Conservation (phyloP, 352 stramenopile genomes). For the Aphanomyces cochlioides region DNA sequence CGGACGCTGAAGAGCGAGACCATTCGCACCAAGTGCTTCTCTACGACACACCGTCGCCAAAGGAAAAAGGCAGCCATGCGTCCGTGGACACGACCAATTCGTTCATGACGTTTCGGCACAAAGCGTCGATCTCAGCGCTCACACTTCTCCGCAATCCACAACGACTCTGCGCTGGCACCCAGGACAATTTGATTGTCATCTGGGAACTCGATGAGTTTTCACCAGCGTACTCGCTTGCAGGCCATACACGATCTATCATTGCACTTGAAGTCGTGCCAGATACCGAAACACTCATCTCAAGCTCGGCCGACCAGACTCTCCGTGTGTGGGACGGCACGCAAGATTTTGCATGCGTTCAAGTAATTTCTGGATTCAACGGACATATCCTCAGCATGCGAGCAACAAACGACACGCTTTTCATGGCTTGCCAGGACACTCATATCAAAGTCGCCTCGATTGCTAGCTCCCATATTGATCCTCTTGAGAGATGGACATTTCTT, state of each 20-base stretch:
- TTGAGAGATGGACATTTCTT: constrained; percentile 9
- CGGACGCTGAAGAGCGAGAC: constrained; percentile 21
- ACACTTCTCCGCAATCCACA: constrained; percentile 4
- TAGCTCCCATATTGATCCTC: neutral
- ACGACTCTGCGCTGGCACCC: constrained; percentile 24
- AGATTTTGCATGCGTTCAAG: constrained; percentile 19
- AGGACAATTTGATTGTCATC: constrained; percentile 27
- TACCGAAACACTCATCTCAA: constrained; percentile 17
- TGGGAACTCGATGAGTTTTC: constrained; percentile 29
- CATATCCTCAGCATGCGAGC: constrained; percentile 19
- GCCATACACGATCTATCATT: constrained; percentile 21
- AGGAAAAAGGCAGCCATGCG: neutral
- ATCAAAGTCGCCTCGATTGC: constrained; percentile 17
- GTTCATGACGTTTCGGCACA: constrained; percentile 28
- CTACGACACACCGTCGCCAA: constrained; percentile 20
- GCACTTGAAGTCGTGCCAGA: constrained; percentile 18
- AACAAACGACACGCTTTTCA: constrained; percentile 28
- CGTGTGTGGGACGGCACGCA: constrained; percentile 21
- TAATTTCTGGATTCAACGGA: constrained; percentile 18
- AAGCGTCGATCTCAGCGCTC: constrained; percentile 24
- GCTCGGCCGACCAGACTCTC: constrained; percentile 21
- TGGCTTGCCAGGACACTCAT: constrained; percentile 25
- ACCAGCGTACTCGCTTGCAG: constrained; percentile 21
- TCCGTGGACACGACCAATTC: constrained; percentile 26
- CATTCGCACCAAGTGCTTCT: constrained; percentile 26